A percentile compares a stretch with the other conserved stretches of the same genome.
phyloP scores from a whole-genome alignment of 495 filamentous ascomycete species.

The Hypoxylon fragiforme region DNA sequence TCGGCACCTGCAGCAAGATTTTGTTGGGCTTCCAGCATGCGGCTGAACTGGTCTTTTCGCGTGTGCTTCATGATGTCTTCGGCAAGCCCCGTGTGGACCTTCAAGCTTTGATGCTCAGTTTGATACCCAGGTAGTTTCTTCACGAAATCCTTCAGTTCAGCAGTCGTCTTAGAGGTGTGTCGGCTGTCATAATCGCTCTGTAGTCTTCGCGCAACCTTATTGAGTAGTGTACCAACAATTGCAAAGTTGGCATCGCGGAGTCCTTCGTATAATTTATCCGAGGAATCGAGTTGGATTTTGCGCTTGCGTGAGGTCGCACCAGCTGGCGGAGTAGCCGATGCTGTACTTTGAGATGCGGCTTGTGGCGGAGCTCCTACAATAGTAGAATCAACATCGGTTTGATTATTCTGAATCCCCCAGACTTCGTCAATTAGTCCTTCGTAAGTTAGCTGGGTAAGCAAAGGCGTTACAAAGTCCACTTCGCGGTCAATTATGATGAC shows the following conservation, averaged over 20 bases:
- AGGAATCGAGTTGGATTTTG: constrained; percentile 86
- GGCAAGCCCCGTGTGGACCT: constrained; percentile 86
- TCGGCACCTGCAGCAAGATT: constrained; percentile 92
- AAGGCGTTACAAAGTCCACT: constrained; percentile 85
- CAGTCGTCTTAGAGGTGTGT: constrained; percentile 83
- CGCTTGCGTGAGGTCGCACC: constrained; percentile 64
- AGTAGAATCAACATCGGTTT: constrained; percentile 90
- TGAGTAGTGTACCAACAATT: constrained; percentile 83
- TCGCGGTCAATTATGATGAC: constrained; percentile 95
- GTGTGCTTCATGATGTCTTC: constrained; percentile 96
- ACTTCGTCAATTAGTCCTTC: constrained; percentile 95
- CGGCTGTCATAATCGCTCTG: constrained; percentile 86
- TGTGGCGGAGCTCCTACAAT: constrained; percentile 75
- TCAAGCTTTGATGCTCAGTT: constrained; percentile 87
- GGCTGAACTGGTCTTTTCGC: constrained; percentile 81
- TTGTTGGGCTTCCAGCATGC: constrained; percentile 90
- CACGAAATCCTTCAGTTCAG: constrained; percentile 91
- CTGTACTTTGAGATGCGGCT: constrained; percentile 57
- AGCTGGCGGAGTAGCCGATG: constrained; percentile 39
- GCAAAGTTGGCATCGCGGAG: constrained; percentile 94
- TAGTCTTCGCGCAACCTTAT: constrained; percentile 86
- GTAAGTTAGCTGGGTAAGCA: constrained; percentile 95
- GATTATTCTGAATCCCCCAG: constrained; percentile 84
- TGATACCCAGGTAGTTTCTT: constrained; percentile 89
- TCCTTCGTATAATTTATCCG: constrained; percentile 86